Evolutionary conservation across 192 early-diverging fungal species (phyloP).

Genomic region (Rhizoclosmatium sp.): DNA sequence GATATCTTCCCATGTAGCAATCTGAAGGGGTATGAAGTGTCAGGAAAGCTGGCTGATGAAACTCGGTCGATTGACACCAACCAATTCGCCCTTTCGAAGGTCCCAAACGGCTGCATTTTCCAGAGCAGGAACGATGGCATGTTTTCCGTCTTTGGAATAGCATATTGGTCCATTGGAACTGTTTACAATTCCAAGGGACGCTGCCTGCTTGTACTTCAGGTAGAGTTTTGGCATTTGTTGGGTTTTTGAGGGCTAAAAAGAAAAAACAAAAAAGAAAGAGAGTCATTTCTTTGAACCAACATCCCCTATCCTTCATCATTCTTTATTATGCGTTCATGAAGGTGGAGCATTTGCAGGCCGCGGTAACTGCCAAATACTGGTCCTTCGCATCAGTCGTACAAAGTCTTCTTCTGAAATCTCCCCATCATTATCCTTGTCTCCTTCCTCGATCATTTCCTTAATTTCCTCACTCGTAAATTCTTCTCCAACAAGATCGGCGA

Average conservation of each 20-base stretch:
- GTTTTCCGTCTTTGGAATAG: slow-evolving; percentile 74
- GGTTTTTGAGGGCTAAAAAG: slow-evolving; percentile 15
- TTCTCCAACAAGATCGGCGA: slow-evolving; percentile 50
- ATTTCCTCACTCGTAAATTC: slow-evolving; percentile 56
- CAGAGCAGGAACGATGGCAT: slow-evolving; percentile 81
- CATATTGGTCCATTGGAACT: slow-evolving; percentile 73
- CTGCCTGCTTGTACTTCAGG: slow-evolving; percentile 72
- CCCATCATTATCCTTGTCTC: slow-evolving; percentile 58
- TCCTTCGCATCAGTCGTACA: slow-evolving; percentile 51
- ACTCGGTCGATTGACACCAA: background rate
- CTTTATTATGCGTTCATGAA: background rate
- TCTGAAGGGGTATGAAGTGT: slow-evolving; percentile 39
- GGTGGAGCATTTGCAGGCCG: background rate
- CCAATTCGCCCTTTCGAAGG: slow-evolving; percentile 74
- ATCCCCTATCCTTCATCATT: background rate
- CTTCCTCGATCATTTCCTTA: slow-evolving; percentile 61
- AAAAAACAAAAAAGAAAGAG: slow-evolving; percentile 15
- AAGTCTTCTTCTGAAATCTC: slow-evolving; percentile 59
- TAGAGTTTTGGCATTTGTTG: slow-evolving; percentile 54
- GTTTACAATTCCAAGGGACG: slow-evolving; percentile 86
- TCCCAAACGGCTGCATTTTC: slow-evolving; percentile 88
- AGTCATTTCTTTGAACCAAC: background rate
- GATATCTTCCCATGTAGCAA: slow-evolving; percentile 79
- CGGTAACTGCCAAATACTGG: slow-evolving; percentile 39
- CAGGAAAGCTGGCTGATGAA: background rate